Base-by-base conservation (phyloP, 2,329 filamentous ascomycete genomes). In the Pseudocercospora musae region DNA sequence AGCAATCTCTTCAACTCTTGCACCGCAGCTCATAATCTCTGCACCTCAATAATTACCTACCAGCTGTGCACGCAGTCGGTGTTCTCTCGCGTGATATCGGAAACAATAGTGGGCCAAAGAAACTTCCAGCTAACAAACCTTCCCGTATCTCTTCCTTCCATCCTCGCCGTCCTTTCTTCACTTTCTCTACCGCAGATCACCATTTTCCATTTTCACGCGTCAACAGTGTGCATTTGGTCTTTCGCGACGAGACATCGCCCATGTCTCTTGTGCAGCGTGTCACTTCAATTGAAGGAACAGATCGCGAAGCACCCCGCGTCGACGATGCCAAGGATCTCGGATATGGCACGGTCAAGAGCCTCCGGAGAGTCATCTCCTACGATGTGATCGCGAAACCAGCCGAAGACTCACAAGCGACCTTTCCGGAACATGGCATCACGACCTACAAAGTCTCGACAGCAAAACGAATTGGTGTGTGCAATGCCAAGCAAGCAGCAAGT, bases 221-320 rank as follows among this genome's bases (percentile, higher is more conserved):
- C 23, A 48, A 48, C 9, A 23, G 44, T 21, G 44, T 23, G 11
- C 15, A 23, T 23, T 20, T 11, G 23, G n/a, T 20, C 27, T 27
- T 20, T 18, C 23, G 37, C 48, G 20, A 20, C 46, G 33, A 60
- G 46, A 52, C 25, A 33, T 44, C 11, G 48, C 62, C 57, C 59
- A 83, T 84, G 81, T 83, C 81, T 70, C 74, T 84, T 57, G 75
- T 81, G 62, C 81, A 83, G 71, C 81, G 82, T 71, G 80, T 83
- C 60, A 79, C 79, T 53, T 75, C 77, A 57, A 76, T 80, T 69
- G 81, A 83, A 70, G 81, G 81, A 65, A 74, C 74, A 52, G 81
- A 83, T 68, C 75, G 79, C 62, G 78, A 63, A 31, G 52, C 81
- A 49, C 69, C 69, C 8, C 72, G 61, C 58, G 53, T 52, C 48